phyloP scores from a whole-genome alignment of 2,329 filamentous ascomycete genomes.

The Aspergillus fumigatus region DNA sequence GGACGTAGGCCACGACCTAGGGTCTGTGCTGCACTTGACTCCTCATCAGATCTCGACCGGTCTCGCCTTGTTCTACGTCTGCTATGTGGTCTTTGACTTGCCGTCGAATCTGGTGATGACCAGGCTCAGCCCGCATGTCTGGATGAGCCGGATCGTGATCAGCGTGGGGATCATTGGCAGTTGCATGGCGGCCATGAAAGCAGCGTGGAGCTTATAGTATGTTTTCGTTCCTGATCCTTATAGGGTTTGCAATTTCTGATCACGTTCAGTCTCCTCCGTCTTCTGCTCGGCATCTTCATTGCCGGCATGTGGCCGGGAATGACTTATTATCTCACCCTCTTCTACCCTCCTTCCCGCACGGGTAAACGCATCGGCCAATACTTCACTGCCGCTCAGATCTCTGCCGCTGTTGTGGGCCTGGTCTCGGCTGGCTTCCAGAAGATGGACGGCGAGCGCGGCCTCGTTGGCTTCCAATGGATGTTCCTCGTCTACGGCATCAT shows the following conservation, averaged over 20 bases:
- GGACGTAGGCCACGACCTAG: slow-evolving; percentile 67
- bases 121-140: slow-evolving; percentile 74
- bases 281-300: slow-evolving; percentile 80
- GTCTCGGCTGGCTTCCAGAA: slow-evolving; percentile 88
- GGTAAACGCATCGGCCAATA: slow-evolving; percentile 87
- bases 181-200: slow-evolving; percentile 76
- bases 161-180: slow-evolving; percentile 79
- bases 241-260: neutral
- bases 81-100: slow-evolving; percentile 84
- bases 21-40: slow-evolving; percentile 62
- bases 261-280: slow-evolving; percentile 59
- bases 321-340: slow-evolving; percentile 86
- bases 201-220: slow-evolving; percentile 79
- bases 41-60: slow-evolving; percentile 77
- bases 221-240: slow-evolving; percentile 18
- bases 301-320: slow-evolving; percentile 95
- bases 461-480: slow-evolving; percentile 69
- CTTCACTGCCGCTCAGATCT: slow-evolving; percentile 84
- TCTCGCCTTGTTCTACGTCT: slow-evolving; percentile 84
- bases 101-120: slow-evolving; percentile 90
- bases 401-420: slow-evolving; percentile 80
- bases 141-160: slow-evolving; percentile 89
- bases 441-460: slow-evolving; percentile 73
- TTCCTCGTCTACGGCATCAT: slow-evolving; percentile 81
- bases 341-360: slow-evolving; percentile 81